Conservation (phyloP, 2,329 filamentous ascomycete genomes). For the Epichloe sylvatica region DNA sequence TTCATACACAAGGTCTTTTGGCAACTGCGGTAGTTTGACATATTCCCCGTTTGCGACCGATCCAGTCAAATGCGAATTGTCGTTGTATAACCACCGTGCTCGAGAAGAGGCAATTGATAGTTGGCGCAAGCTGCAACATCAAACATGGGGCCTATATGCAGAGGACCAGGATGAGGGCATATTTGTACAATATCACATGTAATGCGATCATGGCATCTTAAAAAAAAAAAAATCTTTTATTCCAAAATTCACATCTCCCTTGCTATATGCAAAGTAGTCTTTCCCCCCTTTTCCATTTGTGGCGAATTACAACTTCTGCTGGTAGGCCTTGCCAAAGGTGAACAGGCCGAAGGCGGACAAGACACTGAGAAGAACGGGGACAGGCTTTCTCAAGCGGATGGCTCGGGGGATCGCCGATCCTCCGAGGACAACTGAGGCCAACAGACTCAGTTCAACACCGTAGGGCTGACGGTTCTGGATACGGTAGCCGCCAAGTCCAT, state of each 20-base stretch:
- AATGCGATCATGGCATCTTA: background rate
- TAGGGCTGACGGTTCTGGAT: slow-evolving; percentile 63
- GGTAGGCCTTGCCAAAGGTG: slow-evolving; percentile 62
- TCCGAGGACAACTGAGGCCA: slow-evolving; percentile 74
- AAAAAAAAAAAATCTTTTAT: background rate
- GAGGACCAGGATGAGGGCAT: background rate
- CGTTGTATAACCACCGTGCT: background rate
- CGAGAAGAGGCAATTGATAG: background rate
- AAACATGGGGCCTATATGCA: background rate
- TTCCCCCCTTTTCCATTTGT: no score
- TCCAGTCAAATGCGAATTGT: background rate
- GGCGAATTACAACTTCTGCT: slow-evolving; percentile 24
- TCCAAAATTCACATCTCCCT: no score
- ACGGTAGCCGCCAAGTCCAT: slow-evolving; percentile 70
- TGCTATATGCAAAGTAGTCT: background rate
- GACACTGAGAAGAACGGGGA: slow-evolving; percentile 66
- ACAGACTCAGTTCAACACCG: slow-evolving; percentile 75
- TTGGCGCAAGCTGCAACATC: background rate
- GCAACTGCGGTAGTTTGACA: background rate
- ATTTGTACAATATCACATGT: background rate
- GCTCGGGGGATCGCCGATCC: slow-evolving; percentile 77
- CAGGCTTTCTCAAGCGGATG: slow-evolving; percentile 68
- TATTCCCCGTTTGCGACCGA: background rate
- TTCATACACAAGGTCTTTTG: background rate
- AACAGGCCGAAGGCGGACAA: slow-evolving; percentile 66